phyloP scores from a whole-genome alignment of 2,329 filamentous ascomycete species.

The Ceratocystis ficicola region DNA sequence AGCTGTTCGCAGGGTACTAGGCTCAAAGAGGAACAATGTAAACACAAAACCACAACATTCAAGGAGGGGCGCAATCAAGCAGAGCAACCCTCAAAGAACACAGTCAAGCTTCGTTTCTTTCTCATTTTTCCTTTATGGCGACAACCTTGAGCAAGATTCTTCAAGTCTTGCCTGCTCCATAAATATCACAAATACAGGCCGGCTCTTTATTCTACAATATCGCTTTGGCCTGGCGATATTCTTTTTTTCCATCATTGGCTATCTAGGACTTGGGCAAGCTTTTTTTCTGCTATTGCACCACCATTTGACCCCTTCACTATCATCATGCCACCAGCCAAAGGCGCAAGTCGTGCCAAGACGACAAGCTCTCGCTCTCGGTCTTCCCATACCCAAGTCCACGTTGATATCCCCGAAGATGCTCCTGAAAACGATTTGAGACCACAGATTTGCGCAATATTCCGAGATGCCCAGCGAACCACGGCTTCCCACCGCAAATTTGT shows the following conservation, averaged over 20 bases:
- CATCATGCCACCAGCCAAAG: conserved; percentile 35
- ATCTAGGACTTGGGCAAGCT: background rate
- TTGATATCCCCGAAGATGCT: conserved; percentile 57
- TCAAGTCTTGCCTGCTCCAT: background rate
- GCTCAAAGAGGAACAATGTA: conserved; percentile 21
- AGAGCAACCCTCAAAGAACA: conserved; percentile 10
- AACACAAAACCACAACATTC: conserved; percentile 15
- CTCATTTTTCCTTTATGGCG: background rate
- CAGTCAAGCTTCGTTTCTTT: background rate
- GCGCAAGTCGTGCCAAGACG: conserved; percentile 36
- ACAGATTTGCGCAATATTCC: conserved; percentile 61
- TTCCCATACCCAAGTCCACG: conserved; percentile 30
- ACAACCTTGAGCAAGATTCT: background rate
- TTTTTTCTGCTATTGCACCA: background rate
- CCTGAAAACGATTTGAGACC: conserved; percentile 57
- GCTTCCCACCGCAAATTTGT: conserved; percentile 83
- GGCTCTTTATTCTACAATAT: background rate
- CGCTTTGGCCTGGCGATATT: background rate
- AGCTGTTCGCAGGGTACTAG: conserved; percentile 2
- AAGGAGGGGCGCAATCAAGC: conserved; percentile 14
- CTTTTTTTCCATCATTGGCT: background rate
- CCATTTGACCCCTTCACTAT: background rate
- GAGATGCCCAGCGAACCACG: conserved; percentile 76
- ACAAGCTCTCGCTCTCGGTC: conserved; percentile 34
- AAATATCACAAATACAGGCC: background rate